phyloP scores from a whole-genome alignment of 805 yeast species.

The Cyberlindnera maclurae region DNA sequence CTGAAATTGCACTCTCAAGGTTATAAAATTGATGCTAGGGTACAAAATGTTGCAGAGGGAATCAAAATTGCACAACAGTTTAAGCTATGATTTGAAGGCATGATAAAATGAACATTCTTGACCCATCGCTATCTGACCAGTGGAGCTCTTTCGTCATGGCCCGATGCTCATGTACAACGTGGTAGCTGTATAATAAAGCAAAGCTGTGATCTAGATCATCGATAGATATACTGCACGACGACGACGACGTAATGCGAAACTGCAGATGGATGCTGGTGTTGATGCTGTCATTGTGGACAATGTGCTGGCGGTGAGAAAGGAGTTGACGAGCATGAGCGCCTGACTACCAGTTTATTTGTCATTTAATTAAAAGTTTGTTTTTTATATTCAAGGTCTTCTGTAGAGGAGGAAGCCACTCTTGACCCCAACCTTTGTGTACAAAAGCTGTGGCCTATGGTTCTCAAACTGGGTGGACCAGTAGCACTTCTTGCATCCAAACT shows the following conservation, averaged over 20 bases:
- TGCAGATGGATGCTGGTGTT: slow-evolving; percentile 90
- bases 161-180: no score
- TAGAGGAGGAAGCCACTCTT: slow-evolving; percentile 2
- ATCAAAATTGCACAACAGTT: slow-evolving; percentile 46
- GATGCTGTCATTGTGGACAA: slow-evolving; percentile 98
- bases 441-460: slow-evolving; percentile 2
- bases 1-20: slow-evolving; percentile 52
- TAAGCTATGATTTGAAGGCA: slow-evolving; percentile 8
- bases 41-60: slow-evolving; percentile 83
- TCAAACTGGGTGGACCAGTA: slow-evolving; percentile 3
- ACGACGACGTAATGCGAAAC: slow-evolving; percentile 69
- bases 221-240: no score
- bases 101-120: no score
- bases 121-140: no score
- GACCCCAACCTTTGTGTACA: slow-evolving; percentile 2
- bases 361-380: not conserved
- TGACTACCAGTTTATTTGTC: no score
- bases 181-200: no score
- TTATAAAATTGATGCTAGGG: slow-evolving; percentile 76
- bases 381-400: slow-evolving; percentile 5
- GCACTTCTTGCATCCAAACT: not conserved
- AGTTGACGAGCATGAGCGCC: slow-evolving; percentile 35
- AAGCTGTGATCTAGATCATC: no score
- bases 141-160: no score
- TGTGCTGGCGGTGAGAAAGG: slow-evolving; percentile 88